Base-by-base conservation (phyloP, 2,329 filamentous ascomycete species). In the Neoarthrinium moseri region DNA sequence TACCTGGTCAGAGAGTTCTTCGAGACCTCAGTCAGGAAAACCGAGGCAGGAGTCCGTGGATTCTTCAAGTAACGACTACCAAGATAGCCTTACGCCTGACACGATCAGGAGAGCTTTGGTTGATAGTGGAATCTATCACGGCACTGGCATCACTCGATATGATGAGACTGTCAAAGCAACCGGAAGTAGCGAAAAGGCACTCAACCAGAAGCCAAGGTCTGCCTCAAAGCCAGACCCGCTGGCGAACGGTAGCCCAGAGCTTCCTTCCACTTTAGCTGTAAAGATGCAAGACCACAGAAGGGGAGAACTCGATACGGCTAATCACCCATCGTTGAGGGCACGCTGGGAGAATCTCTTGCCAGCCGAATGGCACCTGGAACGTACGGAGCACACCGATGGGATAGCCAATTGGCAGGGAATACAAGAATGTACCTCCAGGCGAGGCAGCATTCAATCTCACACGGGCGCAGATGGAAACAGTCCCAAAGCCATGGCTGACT, bases 1-100 rank as follows among this genome's bases (percentile, higher is more conserved):
- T 22, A 56, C 51, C n/a, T 56, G 56, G 57, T 56, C 58, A 26
- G 54, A 42, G 15, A 58, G 53, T 23, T 21, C 26, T 21, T 12
- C 33, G 12, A 13, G 34, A 30, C 40, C 44, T 21, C 29, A 34
- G n/a, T 18, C 32, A 5, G 15, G 10, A 3, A 11, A n/a, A 15
- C 15, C 20, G 12, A 29, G 22, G 11, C 17, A 18, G 8, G 12
- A 5, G 13, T 43, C 38, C 10, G 36, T 15, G 23, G n/a, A 2
- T 18, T 43, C 44, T 8, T 35, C 42, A 5, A 18, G 30, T 6
- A 11, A 8, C 10, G 10, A 21, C 1, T 7, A 11, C 13, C 27
- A 21, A 21, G 24, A 15, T 17, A 40, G 17, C 23, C 35, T 26
- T 22, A 44, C 27, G 2, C 42, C 46, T 27, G 42, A 35, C 17